Percentiles rank a stretch among this genome's conserved stretches.
These are phyloP conservation scores for Gossypium aridum DNA, from an alignment of 441 rosid genomes.

Conservation along the genomic window DNA sequence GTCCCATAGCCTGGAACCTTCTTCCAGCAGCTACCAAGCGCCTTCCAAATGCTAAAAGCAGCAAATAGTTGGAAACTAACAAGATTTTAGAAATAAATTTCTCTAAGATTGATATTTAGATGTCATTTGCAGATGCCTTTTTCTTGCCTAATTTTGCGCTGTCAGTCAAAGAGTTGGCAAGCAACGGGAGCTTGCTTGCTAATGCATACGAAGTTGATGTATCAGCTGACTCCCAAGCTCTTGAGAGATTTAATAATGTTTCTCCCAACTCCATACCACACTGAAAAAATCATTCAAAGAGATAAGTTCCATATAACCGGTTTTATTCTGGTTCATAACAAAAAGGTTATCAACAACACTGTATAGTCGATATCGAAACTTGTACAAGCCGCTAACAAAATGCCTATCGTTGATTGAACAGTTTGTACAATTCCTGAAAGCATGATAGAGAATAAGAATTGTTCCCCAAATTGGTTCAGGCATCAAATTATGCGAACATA, in stretches of 20 bases:
- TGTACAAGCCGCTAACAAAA: background rate
- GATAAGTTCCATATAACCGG: background rate
- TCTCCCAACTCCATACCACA: conserved; percentile 82
- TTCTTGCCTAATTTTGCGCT: conserved; percentile 67
- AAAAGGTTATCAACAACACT: background rate
- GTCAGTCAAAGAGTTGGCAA: conserved; percentile 47
- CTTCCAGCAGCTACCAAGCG: conserved; percentile 77
- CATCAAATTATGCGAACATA: background rate
- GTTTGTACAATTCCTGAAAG: background rate
- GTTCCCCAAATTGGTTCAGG: background rate
- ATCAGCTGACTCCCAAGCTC: conserved; percentile 80
- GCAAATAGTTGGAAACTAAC: conserved; percentile 19
- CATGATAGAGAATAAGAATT: background rate
- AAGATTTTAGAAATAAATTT: conserved; percentile 23
- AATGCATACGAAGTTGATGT: conserved; percentile 56
- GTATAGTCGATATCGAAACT: background rate
- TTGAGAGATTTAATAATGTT: conserved; percentile 55
- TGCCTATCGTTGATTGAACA: background rate
- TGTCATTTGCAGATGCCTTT: conserved; percentile 18
- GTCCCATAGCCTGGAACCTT: conserved; percentile 89
- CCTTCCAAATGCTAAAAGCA: conserved; percentile 69
- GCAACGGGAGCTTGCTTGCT: conserved; percentile 48
- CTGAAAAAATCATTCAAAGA: conserved; percentile 24
- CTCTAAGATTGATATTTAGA: conserved; percentile 18
- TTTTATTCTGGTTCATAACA: background rate